Evolutionary conservation across 345 rosid species (phyloP).

Genomic region (Litchi chinensis): DNA sequence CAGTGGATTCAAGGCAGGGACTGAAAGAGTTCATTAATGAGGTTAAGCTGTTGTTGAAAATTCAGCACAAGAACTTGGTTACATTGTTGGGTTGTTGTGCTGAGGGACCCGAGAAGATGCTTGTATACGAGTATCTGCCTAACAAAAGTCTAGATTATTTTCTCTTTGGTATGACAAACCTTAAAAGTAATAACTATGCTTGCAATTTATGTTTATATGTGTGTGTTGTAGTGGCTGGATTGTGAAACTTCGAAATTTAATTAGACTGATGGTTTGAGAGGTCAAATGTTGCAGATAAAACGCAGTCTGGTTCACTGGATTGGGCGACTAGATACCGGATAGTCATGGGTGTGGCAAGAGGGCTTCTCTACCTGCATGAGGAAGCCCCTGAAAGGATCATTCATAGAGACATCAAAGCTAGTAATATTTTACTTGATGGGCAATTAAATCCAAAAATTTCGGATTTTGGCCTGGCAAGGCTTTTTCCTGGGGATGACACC

Average conservation of each 20-base stretch:
- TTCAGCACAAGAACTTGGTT: conserved; percentile 81
- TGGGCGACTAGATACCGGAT: conserved; percentile 64
- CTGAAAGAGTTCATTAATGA: conserved; percentile 70
- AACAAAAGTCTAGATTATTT: conserved; percentile 74
- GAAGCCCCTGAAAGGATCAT: conserved; percentile 82
- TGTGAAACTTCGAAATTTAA: not conserved
- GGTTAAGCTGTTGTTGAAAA: conserved; percentile 64
- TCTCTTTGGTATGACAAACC: conserved; percentile 57
- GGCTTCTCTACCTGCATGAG: conserved; percentile 74
- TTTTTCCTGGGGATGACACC: conserved; percentile 84
- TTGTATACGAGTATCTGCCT: conserved; percentile 78
- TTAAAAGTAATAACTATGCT: not conserved
- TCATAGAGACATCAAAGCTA: conserved; percentile 78
- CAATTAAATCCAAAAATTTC: conserved; percentile 77
- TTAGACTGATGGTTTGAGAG: not conserved
- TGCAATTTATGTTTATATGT: not conserved
- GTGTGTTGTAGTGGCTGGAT: conserved; percentile 6
- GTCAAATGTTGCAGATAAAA: conserved; percentile 46
- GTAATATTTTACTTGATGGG: conserved; percentile 70
- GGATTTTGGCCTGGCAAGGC: conserved; percentile 86
- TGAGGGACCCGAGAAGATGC: conserved; percentile 72
- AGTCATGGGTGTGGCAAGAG: conserved; percentile 71
- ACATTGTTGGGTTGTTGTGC: conserved; percentile 71
- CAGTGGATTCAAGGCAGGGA: conserved; percentile 66
- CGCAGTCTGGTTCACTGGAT: conserved; percentile 48